Conservation (phyloP, 1,284 basidiomycete genomes). For the Chondrostereum purpureum region DNA sequence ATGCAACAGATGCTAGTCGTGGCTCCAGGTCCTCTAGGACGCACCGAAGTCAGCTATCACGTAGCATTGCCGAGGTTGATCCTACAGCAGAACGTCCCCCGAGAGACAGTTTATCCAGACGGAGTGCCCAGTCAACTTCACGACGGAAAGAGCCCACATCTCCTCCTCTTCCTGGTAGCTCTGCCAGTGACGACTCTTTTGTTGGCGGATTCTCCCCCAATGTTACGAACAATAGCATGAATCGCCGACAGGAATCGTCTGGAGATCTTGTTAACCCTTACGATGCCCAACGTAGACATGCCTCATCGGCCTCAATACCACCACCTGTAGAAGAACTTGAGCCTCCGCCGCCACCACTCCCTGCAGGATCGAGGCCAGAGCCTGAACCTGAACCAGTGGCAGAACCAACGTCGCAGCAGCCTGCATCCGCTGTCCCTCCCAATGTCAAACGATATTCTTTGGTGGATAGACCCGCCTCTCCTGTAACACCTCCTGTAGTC, state of each 20-base stretch:
- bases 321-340: slow-evolving; percentile 20
- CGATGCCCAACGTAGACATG: slow-evolving; percentile 5
- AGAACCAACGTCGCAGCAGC: no score
- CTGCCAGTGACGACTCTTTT: slow-evolving; percentile 35
- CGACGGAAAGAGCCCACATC: slow-evolving; percentile 24
- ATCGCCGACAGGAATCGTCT: slow-evolving; percentile 8
- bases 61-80: neutral
- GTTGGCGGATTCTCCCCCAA: slow-evolving; percentile 45
- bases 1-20: slow-evolving; percentile 23
- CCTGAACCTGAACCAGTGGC: no score
- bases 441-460: slow-evolving; percentile 72
- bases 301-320: no score
- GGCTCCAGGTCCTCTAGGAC: neutral
- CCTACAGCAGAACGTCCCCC: neutral
- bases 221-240: slow-evolving; percentile 25
- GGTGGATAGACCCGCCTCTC: slow-evolving; percentile 52
- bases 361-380: no score
- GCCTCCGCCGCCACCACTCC: no score
- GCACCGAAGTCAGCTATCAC: neutral
- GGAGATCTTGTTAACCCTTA: slow-evolving; percentile 11
- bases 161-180: slow-evolving; percentile 21
- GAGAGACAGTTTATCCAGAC: slow-evolving; percentile 25
- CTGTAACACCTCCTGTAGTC: slow-evolving; percentile 39
- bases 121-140: neutral
- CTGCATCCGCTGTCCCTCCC: slow-evolving; percentile 39